These are phyloP conservation scores for Claviceps humidiphila DNA, from an alignment of 2,329 filamentous ascomycete genomes.

Conservation along the genomic window DNA sequence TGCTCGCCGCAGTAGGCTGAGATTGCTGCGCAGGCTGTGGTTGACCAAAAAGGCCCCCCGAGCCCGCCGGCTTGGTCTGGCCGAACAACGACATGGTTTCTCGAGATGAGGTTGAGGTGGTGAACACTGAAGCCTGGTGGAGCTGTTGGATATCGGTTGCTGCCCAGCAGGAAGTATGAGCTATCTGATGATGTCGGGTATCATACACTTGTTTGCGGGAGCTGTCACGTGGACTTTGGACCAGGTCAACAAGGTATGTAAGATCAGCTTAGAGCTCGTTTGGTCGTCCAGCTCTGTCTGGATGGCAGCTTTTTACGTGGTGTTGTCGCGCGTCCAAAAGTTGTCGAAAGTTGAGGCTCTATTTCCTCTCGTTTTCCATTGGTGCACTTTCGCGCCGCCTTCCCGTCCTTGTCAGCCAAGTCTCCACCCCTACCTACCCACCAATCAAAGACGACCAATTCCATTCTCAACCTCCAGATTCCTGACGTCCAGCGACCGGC, in stretches of 20 bases:
- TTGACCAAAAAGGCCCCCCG: slow-evolving; percentile 24
- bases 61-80: slow-evolving; percentile 22
- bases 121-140: slow-evolving; percentile 1
- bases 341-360: background rate
- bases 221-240: background rate
- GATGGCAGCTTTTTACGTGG: slow-evolving; percentile 2
- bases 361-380: background rate
- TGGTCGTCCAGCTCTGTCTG: background rate
- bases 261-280: background rate
- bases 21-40: slow-evolving; percentile 21
- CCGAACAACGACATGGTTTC: slow-evolving; percentile 26
- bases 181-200: too few species aligned
- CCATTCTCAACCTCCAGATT: slow-evolving; percentile 25
- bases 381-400: background rate
- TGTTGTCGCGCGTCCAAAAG: slow-evolving; percentile 4
- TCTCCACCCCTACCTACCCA: slow-evolving; percentile 15
- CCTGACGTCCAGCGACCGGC: slow-evolving; percentile 1
- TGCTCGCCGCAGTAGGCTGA: slow-evolving; percentile 14
- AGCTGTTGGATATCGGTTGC: background rate
- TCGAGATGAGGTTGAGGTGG: background rate
- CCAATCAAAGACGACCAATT: slow-evolving; percentile 27
- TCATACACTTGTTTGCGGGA: background rate
- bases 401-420: slow-evolving; percentile 11
- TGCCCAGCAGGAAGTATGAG: too few species aligned
- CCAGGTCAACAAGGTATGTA: background rate